These are phyloP conservation scores for Alternaria rosae DNA, from an alignment of 2,329 filamentous ascomycete species.

Conservation along the genomic window DNA sequence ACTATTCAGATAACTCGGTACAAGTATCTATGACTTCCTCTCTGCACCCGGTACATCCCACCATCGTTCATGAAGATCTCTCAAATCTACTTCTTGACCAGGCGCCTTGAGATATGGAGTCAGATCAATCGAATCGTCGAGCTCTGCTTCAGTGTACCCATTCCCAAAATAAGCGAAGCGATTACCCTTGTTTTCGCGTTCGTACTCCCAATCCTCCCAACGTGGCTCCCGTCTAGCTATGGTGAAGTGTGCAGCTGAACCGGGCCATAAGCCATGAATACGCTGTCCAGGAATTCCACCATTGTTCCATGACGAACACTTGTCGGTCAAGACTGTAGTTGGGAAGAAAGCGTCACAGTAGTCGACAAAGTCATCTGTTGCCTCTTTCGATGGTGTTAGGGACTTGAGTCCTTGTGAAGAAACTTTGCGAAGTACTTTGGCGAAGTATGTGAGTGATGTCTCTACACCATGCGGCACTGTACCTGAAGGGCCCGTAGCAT, in stretches of 20 bases:
- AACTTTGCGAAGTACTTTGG: conserved; percentile 72
- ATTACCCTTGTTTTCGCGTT: conserved; percentile 56
- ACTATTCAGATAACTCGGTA: neutral
- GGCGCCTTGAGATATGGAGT: conserved; percentile 68
- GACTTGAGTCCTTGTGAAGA: conserved; percentile 70
- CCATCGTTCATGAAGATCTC: conserved; percentile 73
- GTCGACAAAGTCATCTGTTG: conserved; percentile 69
- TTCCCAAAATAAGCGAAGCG: conserved; percentile 72
- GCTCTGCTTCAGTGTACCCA: conserved; percentile 69
- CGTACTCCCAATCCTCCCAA: conserved; percentile 68
- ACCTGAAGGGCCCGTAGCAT: conserved; percentile 58
- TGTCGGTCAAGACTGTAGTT: conserved; percentile 63
- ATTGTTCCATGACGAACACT: conserved; percentile 77
- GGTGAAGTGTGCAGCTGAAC: conserved; percentile 69
- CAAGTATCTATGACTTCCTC: conserved; percentile 17
- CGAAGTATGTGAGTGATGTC: conserved; percentile 69
- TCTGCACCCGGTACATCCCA: conserved; percentile 50
- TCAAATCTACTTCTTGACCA: conserved; percentile 63
- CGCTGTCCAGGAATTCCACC: conserved; percentile 64
- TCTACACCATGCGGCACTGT: conserved; percentile 74
- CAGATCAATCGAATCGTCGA: conserved; percentile 64
- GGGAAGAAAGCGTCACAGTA: conserved; percentile 62
- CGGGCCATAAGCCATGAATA: conserved; percentile 75
- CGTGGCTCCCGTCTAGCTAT: conserved; percentile 63
- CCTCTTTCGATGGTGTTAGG: conserved; percentile 64